Base-by-base conservation (phyloP, 2,329 filamentous ascomycete species). In the Stagonosporopsis vannaccii region DNA sequence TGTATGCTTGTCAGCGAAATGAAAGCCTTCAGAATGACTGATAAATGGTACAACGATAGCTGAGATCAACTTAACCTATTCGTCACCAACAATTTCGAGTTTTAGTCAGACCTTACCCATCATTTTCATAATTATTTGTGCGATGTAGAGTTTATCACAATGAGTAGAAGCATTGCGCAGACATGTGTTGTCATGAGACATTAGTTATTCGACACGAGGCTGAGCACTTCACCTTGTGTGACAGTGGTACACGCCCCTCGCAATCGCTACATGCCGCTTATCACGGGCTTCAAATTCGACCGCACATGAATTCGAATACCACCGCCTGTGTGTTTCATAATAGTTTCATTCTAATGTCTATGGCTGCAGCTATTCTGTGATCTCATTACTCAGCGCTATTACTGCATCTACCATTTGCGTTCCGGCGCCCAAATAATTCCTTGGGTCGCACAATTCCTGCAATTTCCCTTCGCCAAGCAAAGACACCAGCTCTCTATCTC, bases 371-470 rank as follows among this genome's bases (percentile, higher is more conserved):
- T 32, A n/a, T 4, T 44, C 20, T 32, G 9, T 33, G 17, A 12
- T 11, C 19, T 44, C 41, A 33, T 22, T 12, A 33, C n/a, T 33
- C 26, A 44, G 15, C 22, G 70, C 65, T 45, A 74, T 60, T 54
- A 74, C 71, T 44, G 73, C 66, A 41, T 75, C 71, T 12, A 73
- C 68, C 73, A 76, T 75, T 6, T 73, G 59, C 20, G 67, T 68
- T 46, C 73, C 73, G 15, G 71, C 73, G 11, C 71, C 73, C 9
- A 75, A 60, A 60, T 83, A 83, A 39, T 81, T 81, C 22, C 77
- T 75, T 1, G 80, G 80, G 63, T 90, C 86, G 69, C 83, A 85
- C 26, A 82, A 76, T 28, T 80, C 70, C 33, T 76, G 74, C 32
- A 80, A 73, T 36, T 84, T 73, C 50, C 79, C 77, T 4, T 66